Evolutionary conservation across 1,284 basidiomycete species (phyloP).

Genomic region (Trichosporon faecale): DNA sequence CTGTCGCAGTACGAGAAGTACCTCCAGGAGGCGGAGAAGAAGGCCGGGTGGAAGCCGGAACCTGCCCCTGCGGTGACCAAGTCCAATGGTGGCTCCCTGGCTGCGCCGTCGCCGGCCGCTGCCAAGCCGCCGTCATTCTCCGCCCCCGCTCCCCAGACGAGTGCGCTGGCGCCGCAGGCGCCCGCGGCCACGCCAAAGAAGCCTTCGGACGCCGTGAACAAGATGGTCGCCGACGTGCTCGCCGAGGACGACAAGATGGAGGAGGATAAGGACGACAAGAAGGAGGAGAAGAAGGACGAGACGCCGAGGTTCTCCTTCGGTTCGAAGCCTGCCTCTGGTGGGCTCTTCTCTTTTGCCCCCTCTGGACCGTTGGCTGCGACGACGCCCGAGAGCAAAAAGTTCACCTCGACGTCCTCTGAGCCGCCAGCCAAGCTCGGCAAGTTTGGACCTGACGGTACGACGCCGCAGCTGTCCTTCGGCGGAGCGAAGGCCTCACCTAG

Average conservation of each 20-base stretch:
- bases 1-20: conserved; percentile 65
- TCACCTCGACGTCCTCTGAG: conserved; percentile 31
- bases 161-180: conserved; percentile 24
- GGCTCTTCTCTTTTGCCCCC: conserved; percentile 44
- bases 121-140: conserved; percentile 12
- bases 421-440: conserved; percentile 42
- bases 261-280: conserved; percentile 13
- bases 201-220: conserved; percentile 35
- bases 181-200: conserved; percentile 25
- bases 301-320: conserved; percentile 27
- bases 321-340: conserved; percentile 7
- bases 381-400: conserved; percentile 40
- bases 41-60: conserved; percentile 42
- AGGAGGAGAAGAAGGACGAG: neutral
- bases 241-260: conserved; percentile 29
- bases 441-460: conserved; percentile 42
- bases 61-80: neutral
- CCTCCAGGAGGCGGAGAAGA: conserved; percentile 60
- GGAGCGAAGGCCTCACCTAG: conserved; percentile 29
- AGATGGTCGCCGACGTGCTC: conserved; percentile 39
- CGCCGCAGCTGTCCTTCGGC: conserved; percentile 41
- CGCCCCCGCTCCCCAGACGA: neutral
- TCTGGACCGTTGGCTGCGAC: conserved; percentile 38
- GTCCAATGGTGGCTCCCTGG: neutral
- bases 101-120: conserved; percentile 8